A percentile compares a stretch with the other conserved stretches of the same genome.
Evolutionary conservation across 2,329 filamentous ascomycete species (phyloP).

Genomic region (Sarocladium oryzae): DNA sequence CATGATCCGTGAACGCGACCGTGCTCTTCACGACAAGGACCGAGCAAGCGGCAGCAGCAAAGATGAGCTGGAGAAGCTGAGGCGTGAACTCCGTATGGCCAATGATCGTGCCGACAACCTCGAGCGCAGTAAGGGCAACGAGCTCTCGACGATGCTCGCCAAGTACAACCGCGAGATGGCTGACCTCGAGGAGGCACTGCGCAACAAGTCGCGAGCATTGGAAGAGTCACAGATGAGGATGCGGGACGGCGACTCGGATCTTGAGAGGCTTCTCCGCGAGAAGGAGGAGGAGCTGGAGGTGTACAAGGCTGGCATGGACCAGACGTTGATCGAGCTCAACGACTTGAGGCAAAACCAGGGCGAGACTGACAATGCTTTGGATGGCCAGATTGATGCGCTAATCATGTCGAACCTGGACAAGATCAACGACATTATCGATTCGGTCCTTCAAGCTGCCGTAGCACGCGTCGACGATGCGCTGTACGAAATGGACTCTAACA

Average conservation of each 20-base stretch:
- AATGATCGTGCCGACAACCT: conserved; percentile 86
- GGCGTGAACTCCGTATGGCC: conserved; percentile 87
- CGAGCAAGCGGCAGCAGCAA: conserved; percentile 78
- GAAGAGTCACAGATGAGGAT: conserved; percentile 77
- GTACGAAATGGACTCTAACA: conserved; percentile 94
- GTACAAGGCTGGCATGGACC: conserved; percentile 96
- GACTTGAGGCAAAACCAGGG: conserved; percentile 72
- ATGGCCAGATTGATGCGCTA: conserved; percentile 85
- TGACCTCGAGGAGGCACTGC: conserved; percentile 86
- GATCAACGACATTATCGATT: conserved; percentile 97
- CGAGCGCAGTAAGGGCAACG: conserved; percentile 88
- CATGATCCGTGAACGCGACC: conserved; percentile 95
- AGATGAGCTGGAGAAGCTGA: conserved; percentile 91
- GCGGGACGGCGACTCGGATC: conserved; percentile 74
- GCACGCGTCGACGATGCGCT: conserved; percentile 92
- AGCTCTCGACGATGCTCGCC: conserved; percentile 87
- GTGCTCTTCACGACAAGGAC: conserved; percentile 89
- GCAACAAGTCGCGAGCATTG: conserved; percentile 79
- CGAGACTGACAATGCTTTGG: conserved; percentile 72
- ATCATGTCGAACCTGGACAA: conserved; percentile 82
- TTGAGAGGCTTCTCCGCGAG: conserved; percentile 78
- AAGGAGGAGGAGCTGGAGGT: conserved; percentile 98
- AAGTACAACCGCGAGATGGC: conserved; percentile 98
- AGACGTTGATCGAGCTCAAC: conserved; percentile 86
- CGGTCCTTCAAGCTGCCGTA: conserved; percentile 86